phyloP scores from a whole-genome alignment of 257 asterid species.

The Cruciata laevipes region DNA sequence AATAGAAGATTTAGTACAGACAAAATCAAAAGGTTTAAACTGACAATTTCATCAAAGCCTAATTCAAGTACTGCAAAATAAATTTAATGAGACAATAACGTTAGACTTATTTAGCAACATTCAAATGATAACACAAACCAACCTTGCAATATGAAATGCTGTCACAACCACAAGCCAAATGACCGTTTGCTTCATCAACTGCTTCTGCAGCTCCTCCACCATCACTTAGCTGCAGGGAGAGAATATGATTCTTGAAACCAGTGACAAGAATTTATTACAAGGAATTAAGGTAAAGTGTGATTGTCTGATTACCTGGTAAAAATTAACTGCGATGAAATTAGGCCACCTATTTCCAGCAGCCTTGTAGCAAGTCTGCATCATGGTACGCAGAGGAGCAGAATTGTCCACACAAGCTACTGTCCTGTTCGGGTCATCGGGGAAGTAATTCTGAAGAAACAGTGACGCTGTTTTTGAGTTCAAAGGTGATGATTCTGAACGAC shows the following conservation, averaged over 20 bases:
- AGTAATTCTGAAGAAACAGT: conserved; percentile 66
- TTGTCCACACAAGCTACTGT: conserved; percentile 63
- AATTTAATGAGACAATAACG: neutral
- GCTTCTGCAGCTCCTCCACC: conserved; percentile 95
- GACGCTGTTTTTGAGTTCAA: conserved; percentile 55
- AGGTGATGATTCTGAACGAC: conserved; percentile 66
- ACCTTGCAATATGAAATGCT: conserved; percentile 86
- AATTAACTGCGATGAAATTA: conserved; percentile 85
- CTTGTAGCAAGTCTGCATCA: conserved; percentile 54
- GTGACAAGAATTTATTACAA: neutral
- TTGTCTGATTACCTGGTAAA: conserved; percentile 42
- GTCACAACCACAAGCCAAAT: conserved; percentile 71
- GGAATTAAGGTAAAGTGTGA: neutral
- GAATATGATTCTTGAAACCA: neutral
- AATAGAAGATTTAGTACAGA: neutral
- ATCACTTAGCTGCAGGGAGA: conserved; percentile 55
- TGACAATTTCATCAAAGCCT: neutral
- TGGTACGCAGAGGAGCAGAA: conserved; percentile 46
- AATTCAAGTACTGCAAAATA: neutral
- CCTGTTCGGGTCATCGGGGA: conserved; percentile 56
- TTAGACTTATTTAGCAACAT: too few species aligned
- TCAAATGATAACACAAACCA: conserved; percentile 2
- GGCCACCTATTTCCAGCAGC: conserved; percentile 83
- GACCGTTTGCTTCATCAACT: conserved; percentile 86
- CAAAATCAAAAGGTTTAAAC: neutral